phyloP scores from a whole-genome alignment of 2,329 filamentous ascomycete species.

The Tolypocladium tundrense region DNA sequence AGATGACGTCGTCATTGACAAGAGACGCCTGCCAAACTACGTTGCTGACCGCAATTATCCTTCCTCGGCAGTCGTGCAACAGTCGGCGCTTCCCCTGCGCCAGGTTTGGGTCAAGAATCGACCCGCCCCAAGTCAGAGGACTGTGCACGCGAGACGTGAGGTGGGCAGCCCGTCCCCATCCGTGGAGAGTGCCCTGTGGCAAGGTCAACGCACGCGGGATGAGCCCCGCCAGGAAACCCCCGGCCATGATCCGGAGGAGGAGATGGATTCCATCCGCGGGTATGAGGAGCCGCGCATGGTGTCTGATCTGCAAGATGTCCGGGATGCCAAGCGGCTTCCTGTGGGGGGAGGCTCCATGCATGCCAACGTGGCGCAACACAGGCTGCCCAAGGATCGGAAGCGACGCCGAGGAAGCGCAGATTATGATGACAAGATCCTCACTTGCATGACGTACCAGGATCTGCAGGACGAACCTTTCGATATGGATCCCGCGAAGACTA shows the following conservation, averaged over 20 bases:
- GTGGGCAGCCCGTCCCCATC: conserved; percentile 14
- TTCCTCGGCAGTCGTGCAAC: neutral
- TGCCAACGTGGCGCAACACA: conserved; percentile 7
- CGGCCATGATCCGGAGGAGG: conserved; percentile 13
- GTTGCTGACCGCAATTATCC: conserved; percentile 3
- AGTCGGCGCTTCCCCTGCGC: neutral
- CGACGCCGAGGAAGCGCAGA: conserved; percentile 37
- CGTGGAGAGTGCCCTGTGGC: conserved; percentile 11
- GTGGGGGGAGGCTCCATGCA: conserved; percentile 14
- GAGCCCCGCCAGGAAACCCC: conserved; percentile 8
- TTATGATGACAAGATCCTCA: conserved; percentile 47
- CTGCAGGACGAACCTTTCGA: conserved; percentile 45
- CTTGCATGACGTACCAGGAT: conserved; percentile 40
- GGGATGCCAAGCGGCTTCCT: conserved; percentile 8
- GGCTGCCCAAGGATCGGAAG: conserved; percentile 19
- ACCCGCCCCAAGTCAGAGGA: neutral
- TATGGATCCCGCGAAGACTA: conserved; percentile 41
- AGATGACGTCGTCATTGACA: conserved; percentile 9
- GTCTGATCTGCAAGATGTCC: conserved; percentile 12
- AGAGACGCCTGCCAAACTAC: conserved; percentile 8
- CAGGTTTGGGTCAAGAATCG: conserved; percentile 1
- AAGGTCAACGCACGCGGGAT: conserved; percentile 7
- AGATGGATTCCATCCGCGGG: conserved; percentile 10
- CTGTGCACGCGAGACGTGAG: neutral
- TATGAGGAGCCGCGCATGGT: conserved; percentile 13